Percentiles rank a stretch among this genome's conserved stretches.
Evolutionary conservation across 2,329 filamentous ascomycete genomes (phyloP).

Genomic region (Alternaria arbusti): DNA sequence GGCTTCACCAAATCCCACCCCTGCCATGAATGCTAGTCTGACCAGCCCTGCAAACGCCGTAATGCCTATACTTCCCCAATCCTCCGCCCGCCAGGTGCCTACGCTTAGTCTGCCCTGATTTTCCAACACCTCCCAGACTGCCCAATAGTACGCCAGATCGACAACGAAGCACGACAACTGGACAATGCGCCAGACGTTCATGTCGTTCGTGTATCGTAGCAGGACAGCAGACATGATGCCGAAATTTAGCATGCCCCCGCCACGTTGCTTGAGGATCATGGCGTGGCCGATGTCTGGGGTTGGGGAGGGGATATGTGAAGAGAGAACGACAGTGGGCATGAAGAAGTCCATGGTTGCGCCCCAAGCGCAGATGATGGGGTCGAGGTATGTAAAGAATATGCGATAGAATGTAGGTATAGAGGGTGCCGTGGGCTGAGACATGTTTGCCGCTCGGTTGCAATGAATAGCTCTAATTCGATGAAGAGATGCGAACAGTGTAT

Average conservation of each 20-base stretch:
- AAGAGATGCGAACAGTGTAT: neutral
- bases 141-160: slow-evolving; percentile 32
- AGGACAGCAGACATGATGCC: slow-evolving; percentile 35
- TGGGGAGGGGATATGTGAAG: slow-evolving; percentile 24
- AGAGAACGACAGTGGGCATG: slow-evolving; percentile 25
- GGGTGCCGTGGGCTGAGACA: neutral
- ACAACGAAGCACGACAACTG: slow-evolving; percentile 26
- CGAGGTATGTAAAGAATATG: slow-evolving; percentile 36
- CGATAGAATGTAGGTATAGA: slow-evolving; percentile 26
- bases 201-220: slow-evolving; percentile 31
- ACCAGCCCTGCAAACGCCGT: slow-evolving; percentile 30
- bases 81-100: slow-evolving; percentile 27
- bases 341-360: slow-evolving; percentile 40
- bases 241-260: slow-evolving; percentile 35
- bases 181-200: slow-evolving; percentile 31
- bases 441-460: neutral
- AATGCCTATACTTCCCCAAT: slow-evolving; percentile 44
- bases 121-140: slow-evolving; percentile 19
- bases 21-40: slow-evolving; percentile 27
- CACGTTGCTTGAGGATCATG: slow-evolving; percentile 37
- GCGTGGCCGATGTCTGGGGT: slow-evolving; percentile 27
- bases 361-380: slow-evolving; percentile 34
- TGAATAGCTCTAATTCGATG: neutral
- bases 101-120: slow-evolving; percentile 21
- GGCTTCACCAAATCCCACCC: slow-evolving; percentile 17